Evolutionary conservation across 306 rosid species (phyloP), one percentile per base, ranked within the genome.

Genomic region (Acacia confusa): DNA sequence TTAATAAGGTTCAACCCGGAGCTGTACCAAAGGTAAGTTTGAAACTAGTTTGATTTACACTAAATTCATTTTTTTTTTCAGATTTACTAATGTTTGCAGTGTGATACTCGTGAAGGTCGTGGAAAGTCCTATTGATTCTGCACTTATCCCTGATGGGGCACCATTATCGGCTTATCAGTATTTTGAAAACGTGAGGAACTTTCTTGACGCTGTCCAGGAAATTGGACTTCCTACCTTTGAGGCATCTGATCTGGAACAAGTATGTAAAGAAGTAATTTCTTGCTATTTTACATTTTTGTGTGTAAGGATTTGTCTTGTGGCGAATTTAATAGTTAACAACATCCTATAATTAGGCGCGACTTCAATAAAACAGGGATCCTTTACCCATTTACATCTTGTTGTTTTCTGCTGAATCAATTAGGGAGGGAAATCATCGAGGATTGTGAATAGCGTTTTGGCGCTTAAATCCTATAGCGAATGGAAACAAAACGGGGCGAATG

Each of bases 181-280:
- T 91, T 95, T 95, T 58, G 99, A 95, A 85, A 95, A 95, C 41
- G 95, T 91, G 74, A 91, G 97, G 88, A 95, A 95, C 85, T 95
- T 95, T 82, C 87, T 88, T 17, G 97, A 88, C 69, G 97, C 97
- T 40, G 58, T 89, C 24, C 92, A 92, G 86, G 97, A 86, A 81
- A 84, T 95, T 89, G 97, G 97, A 71, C 79, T 92, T 84, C 99
- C 99, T 72, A 87, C 94, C 65, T 92, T 95, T 55, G 97, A 95
- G 91, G 89, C 94, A 75, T 95, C 99, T 82, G 99, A 95, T 91
- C 92, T 95, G 41, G 99, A 93, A 85, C 99, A 95, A 85, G 98
- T 95, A 89, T 57, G 92, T 86, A 10, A 58, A 77, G 69, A 27
- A 77, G 72, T 32, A 60, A 81, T 82, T 48, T 43, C 60, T 66